Percentiles rank a stretch among this genome's conserved stretches.
Conservation (phyloP, 2,329 filamentous ascomycete species). For the Colletotrichum destructivum region DNA sequence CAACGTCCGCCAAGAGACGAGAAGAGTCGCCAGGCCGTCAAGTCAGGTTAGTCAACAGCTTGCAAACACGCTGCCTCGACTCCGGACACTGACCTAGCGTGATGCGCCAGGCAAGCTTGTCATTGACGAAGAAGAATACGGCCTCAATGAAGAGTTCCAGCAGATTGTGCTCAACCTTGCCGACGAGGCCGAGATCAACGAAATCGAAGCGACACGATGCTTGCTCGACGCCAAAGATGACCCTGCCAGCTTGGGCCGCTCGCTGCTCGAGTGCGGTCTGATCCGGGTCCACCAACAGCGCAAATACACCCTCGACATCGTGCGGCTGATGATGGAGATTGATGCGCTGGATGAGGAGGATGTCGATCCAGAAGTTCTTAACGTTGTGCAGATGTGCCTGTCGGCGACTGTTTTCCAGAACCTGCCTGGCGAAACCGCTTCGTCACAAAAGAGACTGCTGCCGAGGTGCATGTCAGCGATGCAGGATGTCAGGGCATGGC, state of each 20-base stretch:
- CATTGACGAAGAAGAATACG: conserved; percentile 80
- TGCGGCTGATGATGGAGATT: conserved; percentile 84
- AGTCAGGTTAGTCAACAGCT: conserved; percentile 69
- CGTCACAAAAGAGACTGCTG: conserved; percentile 66
- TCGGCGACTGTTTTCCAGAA: conserved; percentile 69
- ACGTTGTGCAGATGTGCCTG: conserved; percentile 67
- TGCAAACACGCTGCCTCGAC: background rate
- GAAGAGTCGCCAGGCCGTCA: conserved; percentile 79
- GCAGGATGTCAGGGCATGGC: conserved; percentile 81
- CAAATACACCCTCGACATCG: conserved; percentile 85
- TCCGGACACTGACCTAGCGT: conserved; percentile 43
- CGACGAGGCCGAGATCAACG: conserved; percentile 91
- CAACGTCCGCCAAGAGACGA: conserved; percentile 83
- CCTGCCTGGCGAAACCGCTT: conserved; percentile 46
- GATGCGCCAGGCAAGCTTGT: conserved; percentile 77
- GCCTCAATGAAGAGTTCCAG: conserved; percentile 89
- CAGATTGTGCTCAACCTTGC: conserved; percentile 86
- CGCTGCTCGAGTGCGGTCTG: conserved; percentile 83
- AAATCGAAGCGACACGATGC: conserved; percentile 84
- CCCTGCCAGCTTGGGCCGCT: conserved; percentile 77
- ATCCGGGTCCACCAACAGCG: conserved; percentile 91
- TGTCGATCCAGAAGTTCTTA: conserved; percentile 64
- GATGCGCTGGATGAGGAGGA: conserved; percentile 73
- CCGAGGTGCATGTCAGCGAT: conserved; percentile 83
- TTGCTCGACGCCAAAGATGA: conserved; percentile 82